Evolutionary conservation across 2,329 filamentous ascomycete species (phyloP).

Genomic region (Nakataea oryzae): DNA sequence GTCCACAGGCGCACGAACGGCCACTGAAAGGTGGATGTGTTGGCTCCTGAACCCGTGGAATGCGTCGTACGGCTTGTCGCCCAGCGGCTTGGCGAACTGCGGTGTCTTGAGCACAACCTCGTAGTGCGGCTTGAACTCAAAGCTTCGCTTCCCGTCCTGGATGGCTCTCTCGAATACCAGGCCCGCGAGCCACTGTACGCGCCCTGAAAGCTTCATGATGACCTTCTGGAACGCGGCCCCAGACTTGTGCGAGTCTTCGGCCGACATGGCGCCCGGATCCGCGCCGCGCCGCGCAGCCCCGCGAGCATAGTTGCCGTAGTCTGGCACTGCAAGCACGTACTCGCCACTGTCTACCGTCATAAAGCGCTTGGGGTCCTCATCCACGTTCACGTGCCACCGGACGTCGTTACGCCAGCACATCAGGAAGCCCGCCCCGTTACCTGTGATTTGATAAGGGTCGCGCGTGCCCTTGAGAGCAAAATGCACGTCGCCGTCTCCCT

Average conservation of each 20-base stretch:
- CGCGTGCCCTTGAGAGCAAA: conserved; percentile 83
- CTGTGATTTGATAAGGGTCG: conserved; percentile 88
- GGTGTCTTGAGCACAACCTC: conserved; percentile 80
- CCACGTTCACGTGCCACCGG: conserved; percentile 71
- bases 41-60: conserved; percentile 93
- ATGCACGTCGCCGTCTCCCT: conserved; percentile 90
- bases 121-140: conserved; percentile 88
- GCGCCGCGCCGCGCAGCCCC: conserved; percentile 42
- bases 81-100: conserved; percentile 52
- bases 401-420: conserved; percentile 99
- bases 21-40: conserved; percentile 91
- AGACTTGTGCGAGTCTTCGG: conserved; percentile 55
- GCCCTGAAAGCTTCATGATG: conserved; percentile 95
- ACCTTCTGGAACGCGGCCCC: conserved; percentile 94
- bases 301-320: conserved; percentile 81
- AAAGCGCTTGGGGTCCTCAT: conserved; percentile 82
- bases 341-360: conserved; percentile 95
- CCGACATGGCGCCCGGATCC: conserved; percentile 48
- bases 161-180: conserved; percentile 85
- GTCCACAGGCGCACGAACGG: conserved; percentile 76
- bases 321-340: conserved; percentile 87
- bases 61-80: conserved; percentile 66
- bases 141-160: conserved; percentile 61
- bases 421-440: conserved; percentile 85
- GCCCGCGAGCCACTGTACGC: conserved; percentile 85